phyloP scores from a whole-genome alignment of 108 stramenopile genomes.

The Seminavis robusta region DNA sequence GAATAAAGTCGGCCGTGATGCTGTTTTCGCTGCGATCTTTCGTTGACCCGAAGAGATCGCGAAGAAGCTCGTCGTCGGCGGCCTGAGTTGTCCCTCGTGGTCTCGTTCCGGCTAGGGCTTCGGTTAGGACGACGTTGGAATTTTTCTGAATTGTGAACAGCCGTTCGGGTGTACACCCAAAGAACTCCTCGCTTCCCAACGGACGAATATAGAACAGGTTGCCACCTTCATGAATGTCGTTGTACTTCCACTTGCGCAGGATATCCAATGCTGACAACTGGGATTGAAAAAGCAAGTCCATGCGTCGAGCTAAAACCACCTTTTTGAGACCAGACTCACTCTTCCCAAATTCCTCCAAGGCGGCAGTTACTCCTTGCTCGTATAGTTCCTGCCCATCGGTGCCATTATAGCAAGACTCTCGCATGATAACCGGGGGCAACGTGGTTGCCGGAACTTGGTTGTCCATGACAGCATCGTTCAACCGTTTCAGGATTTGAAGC shows the following conservation, averaged over 20 bases:
- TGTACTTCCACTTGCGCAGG: conserved; percentile 67
- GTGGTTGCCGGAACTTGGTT: conserved; percentile 55
- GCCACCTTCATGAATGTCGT: conserved; percentile 54
- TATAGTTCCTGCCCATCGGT: conserved; percentile 49
- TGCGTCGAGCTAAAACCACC: conserved; percentile 69
- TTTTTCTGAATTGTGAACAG: conserved; percentile 40
- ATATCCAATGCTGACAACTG: conserved; percentile 50
- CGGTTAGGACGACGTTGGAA: conserved; percentile 25
- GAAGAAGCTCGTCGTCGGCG: conserved; percentile 59
- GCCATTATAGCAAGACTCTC: conserved; percentile 36
- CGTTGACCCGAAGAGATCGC: conserved; percentile 59
- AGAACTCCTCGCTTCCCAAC: conserved; percentile 49
- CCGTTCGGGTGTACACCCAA: conserved; percentile 83
- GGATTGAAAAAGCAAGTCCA: conserved; percentile 45
- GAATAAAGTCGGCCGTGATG: conserved; percentile 73
- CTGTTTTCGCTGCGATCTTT: conserved; percentile 80
- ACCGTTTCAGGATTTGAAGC: too few relatives aligned
- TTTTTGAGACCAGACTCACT: conserved; percentile 35
- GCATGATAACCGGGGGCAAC: conserved; percentile 61
- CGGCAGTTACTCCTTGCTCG: conserved; percentile 60
- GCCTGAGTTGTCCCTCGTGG: conserved; percentile 67
- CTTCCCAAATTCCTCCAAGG: conserved; percentile 38
- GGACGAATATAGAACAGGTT: conserved; percentile 71
- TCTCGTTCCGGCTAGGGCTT: conserved; percentile 85
- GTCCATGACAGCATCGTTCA: conserved; percentile 44